Conservation (phyloP, 371 early-diverging fungal genomes). For the Mucor irregularis region DNA sequence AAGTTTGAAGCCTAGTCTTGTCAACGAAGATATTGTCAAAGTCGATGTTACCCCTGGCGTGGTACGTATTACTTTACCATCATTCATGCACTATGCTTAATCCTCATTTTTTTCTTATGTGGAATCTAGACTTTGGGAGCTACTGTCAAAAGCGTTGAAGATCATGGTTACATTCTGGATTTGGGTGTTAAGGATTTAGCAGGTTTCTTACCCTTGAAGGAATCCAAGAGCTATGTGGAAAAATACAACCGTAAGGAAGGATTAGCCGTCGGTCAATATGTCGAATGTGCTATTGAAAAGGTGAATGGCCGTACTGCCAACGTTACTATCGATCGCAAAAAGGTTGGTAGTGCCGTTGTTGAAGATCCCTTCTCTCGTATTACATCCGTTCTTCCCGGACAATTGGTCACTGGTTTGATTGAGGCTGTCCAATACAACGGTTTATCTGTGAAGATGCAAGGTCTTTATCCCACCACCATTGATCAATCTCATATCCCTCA, state of each 20-base stretch:
- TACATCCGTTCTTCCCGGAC: constrained; percentile 67
- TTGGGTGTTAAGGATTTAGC: constrained; percentile 66
- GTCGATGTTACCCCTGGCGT: constrained; percentile 62
- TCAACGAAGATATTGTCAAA: constrained; percentile 58
- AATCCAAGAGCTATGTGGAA: constrained; percentile 56
- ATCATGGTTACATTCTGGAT: constrained; percentile 81
- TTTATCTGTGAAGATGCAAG: constrained; percentile 65
- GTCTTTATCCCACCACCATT: constrained; percentile 63
- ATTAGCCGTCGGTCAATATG: constrained; percentile 66
- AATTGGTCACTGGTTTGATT: constrained; percentile 56
- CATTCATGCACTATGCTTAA: too few species aligned
- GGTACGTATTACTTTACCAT: too few species aligned
- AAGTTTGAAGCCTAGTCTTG: constrained; percentile 67
- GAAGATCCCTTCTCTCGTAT: constrained; percentile 53
- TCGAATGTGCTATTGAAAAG: constrained; percentile 58
- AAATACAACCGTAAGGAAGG: constrained; percentile 53
- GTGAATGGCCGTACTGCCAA: constrained; percentile 59
- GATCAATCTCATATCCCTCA: constrained; percentile 57
- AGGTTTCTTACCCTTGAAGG: constrained; percentile 68
- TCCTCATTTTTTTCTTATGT: too few species aligned
- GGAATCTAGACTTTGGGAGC: constrained; percentile 65
- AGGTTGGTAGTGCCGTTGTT: constrained; percentile 52
- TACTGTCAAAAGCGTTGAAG: constrained; percentile 72
- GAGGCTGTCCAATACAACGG: constrained; percentile 60
- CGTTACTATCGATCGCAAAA: constrained; percentile 58